Evolutionary conservation across 2,329 filamentous ascomycete species (phyloP).

Genomic region (Colletotrichum eleusines): DNA sequence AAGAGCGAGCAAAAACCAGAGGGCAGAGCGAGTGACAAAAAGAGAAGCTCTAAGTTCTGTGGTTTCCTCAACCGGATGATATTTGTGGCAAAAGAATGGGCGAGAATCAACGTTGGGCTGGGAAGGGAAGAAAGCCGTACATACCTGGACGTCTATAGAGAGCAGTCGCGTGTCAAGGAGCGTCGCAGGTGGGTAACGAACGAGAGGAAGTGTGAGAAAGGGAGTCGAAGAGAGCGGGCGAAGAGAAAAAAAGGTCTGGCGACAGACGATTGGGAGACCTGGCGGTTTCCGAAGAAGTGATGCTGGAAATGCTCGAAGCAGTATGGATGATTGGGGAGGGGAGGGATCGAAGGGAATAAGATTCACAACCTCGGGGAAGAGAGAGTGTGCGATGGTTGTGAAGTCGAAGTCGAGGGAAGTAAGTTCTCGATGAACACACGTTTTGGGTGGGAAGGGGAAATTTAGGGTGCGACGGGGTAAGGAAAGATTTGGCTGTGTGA

Average conservation of each 20-base stretch:
- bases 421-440: slow-evolving; percentile 30
- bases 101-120: neutral
- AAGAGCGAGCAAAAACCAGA: slow-evolving; percentile 3
- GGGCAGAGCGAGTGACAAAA: neutral
- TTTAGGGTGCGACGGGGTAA: slow-evolving; percentile 40
- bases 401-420: slow-evolving; percentile 26
- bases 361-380: slow-evolving; percentile 40
- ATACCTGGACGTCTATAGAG: slow-evolving; percentile 44
- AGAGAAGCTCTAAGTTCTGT: neutral
- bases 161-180: slow-evolving; percentile 53
- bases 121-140: slow-evolving; percentile 34
- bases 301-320: slow-evolving; percentile 35
- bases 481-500: slow-evolving; percentile 39
- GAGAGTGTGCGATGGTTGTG: slow-evolving; percentile 37
- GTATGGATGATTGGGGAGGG: slow-evolving; percentile 44
- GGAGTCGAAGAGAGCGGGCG: slow-evolving; percentile 6
- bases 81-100: neutral
- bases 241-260: slow-evolving; percentile 25
- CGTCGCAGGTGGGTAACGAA: slow-evolving; percentile 46
- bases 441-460: slow-evolving; percentile 43
- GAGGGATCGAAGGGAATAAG: slow-evolving; percentile 34
- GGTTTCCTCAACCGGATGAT: neutral
- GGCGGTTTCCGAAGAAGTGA: slow-evolving; percentile 32
- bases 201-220: slow-evolving; percentile 45
- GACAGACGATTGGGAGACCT: slow-evolving; percentile 27